Base-by-base conservation (phyloP, 305 asterid genomes). In the Fraxinus xanthoxyloides region DNA sequence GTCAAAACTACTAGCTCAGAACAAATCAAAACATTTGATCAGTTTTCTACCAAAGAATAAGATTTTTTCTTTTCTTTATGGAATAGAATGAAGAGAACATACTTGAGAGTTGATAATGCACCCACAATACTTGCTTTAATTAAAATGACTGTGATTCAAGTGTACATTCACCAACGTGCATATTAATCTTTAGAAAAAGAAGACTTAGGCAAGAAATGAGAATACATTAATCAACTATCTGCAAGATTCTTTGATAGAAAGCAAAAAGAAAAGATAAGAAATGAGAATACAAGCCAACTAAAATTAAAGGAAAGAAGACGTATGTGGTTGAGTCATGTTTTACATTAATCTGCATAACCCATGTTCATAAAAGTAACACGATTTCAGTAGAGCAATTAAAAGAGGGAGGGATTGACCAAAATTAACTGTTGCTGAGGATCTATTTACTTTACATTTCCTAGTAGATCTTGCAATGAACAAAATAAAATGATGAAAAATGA, bases 41-140 rank as follows among this genome's bases (percentile, higher is more conserved):
- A 77, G 61, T 79, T 36, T 38, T 72, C 21, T 61, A 76, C 73
- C 59, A 35, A 36, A 48, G 73, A 76, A 81, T 3, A 31, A 19
- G 40, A 59, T 30, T 51, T 59, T 65, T 34, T 17, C 56, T 46
- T 38, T 67, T 67, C 19, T 40, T 74, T 72, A 32, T 35, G 32
- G 76, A n/a, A 56, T 56, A 65, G 30, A 12, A 46, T 74, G 19
- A 30, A 36, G 21, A 10, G 7, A 65, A 72, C 30, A 48, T 54
- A 54, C 31, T 79, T 77, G 67, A 63, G 38, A 54, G 31, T 79
- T 79, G 54, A 78, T 78, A 51, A 31, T 15, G 65, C 77, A 56
- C 48, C 51, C 77, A 77, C 1, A 63, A 69, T 2, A 26, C 32
- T 75, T 75, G 30, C 54, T 73, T 51, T 79, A 77, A 36, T 74